Evolutionary conservation across 208 protist species (phyloP).

Genomic region (Trypanosoma avium): DNA sequence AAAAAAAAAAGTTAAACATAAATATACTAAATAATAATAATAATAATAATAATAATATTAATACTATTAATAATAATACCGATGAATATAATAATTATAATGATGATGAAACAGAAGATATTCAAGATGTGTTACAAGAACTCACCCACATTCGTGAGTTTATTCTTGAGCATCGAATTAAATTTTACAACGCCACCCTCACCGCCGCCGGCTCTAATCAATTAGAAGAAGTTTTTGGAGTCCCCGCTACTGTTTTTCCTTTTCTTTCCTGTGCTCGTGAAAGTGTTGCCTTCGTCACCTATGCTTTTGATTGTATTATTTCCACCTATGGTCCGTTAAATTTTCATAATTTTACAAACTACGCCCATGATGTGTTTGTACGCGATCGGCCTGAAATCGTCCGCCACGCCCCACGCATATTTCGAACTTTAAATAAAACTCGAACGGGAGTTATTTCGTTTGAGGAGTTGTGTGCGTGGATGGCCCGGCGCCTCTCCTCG

Average conservation of each 20-base stretch:
- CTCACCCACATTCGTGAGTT: slow-evolving; percentile 73
- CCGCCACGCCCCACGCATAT: slow-evolving; percentile 74
- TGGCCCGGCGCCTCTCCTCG: slow-evolving; percentile 81
- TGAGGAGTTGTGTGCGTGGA: slow-evolving; percentile 85
- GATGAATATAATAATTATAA: not conserved
- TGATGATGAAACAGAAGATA: slow-evolving; percentile 1
- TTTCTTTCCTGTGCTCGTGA: slow-evolving; percentile 78
- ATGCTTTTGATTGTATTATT: slow-evolving; percentile 52
- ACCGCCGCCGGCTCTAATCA: slow-evolving; percentile 68
- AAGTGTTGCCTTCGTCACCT: slow-evolving; percentile 66
- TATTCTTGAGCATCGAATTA: slow-evolving; percentile 66
- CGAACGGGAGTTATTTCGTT: slow-evolving; percentile 75
- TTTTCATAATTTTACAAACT: slow-evolving; percentile 63
- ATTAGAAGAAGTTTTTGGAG: slow-evolving; percentile 85
- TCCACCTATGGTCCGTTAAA: slow-evolving; percentile 59
- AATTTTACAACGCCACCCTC: slow-evolving; percentile 67
- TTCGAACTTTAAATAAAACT: slow-evolving; percentile 77
- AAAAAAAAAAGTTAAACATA: too few relatives aligned
- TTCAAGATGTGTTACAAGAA: slow-evolving; percentile 60
- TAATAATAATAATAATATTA: too few relatives aligned
- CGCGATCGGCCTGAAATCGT: slow-evolving; percentile 61
- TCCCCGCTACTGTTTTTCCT: slow-evolving; percentile 82
- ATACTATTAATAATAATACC: too few relatives aligned
- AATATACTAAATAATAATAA: too few relatives aligned
- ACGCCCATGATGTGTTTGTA: slow-evolving; percentile 61